Conservation (phyloP, 306 rosid genomes). For the Vigna radiata region DNA sequence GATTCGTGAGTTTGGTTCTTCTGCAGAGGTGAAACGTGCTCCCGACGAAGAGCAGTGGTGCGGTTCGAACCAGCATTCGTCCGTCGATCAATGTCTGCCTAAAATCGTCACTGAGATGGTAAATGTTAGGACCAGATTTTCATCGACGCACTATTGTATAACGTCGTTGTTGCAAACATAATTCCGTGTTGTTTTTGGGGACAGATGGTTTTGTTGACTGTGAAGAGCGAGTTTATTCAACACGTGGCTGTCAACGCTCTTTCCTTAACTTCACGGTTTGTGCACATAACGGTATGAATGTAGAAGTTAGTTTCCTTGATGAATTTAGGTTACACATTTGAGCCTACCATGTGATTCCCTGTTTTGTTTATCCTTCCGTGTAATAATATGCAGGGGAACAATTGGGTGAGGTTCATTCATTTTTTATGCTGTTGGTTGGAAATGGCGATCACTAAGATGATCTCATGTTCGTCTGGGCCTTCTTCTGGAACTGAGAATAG, state of each 20-base stretch:
- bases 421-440: slow-evolving; percentile 59
- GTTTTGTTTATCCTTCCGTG: background rate
- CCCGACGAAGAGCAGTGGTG: background rate
- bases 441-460: slow-evolving; percentile 49
- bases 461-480: slow-evolving; percentile 37
- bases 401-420: slow-evolving; percentile 54
- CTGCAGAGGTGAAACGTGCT: slow-evolving; percentile 34
- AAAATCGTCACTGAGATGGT: slow-evolving; percentile 45
- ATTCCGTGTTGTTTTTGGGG: slow-evolving; percentile 36
- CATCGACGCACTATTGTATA: slow-evolving; percentile 15
- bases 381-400: slow-evolving; percentile 52
- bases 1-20: slow-evolving; percentile 41
- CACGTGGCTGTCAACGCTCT: slow-evolving; percentile 60
- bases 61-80: slow-evolving; percentile 31
- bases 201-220: slow-evolving; percentile 54
- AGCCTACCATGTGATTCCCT: slow-evolving; percentile 2
- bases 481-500: slow-evolving; percentile 46
- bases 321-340: background rate
- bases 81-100: slow-evolving; percentile 47
- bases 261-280: slow-evolving; percentile 49
- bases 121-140: slow-evolving; percentile 16
- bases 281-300: slow-evolving; percentile 44
- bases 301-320: slow-evolving; percentile 25
- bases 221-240: slow-evolving; percentile 56
- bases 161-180: slow-evolving; percentile 16